Evolutionary conservation across 176 grass and related monocot species (phyloP).

Genomic region (Ananas comosus): DNA sequence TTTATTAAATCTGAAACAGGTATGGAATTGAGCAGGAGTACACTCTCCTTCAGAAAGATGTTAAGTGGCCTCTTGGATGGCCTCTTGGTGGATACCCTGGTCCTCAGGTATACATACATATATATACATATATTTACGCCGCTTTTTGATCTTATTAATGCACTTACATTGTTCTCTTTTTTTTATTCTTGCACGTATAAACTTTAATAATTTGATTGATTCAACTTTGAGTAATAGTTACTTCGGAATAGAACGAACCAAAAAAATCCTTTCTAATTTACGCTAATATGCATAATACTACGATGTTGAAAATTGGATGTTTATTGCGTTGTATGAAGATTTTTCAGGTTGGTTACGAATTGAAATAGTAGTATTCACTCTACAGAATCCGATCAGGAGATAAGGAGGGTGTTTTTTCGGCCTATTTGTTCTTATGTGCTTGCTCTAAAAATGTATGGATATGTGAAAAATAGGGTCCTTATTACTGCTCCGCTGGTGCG

Average conservation of each 20-base stretch:
- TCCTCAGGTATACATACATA: slow-evolving; percentile 47
- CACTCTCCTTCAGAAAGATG: slow-evolving; percentile 87
- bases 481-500: slow-evolving; percentile 59
- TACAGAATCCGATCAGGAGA: no score
- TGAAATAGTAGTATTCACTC: no score
- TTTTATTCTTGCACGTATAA: neutral
- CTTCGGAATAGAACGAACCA: no score
- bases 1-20: slow-evolving; percentile 23
- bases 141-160: neutral
- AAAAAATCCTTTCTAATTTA: no score
- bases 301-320: no score
- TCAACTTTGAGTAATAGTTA: no score
- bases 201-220: no score
- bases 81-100: slow-evolving; percentile 79
- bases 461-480: slow-evolving; percentile 46
- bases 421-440: neutral
- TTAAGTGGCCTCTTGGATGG: slow-evolving; percentile 91
- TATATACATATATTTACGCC: neutral
- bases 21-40: slow-evolving; percentile 97
- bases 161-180: neutral
- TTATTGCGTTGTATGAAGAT: no score
- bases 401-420: no score
- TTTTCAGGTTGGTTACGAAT: no score
- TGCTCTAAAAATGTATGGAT: neutral
- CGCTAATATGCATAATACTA: no score